Base-by-base conservation (phyloP, 768 basidiomycete species). In the Macrolepiota fuliginosa region DNA sequence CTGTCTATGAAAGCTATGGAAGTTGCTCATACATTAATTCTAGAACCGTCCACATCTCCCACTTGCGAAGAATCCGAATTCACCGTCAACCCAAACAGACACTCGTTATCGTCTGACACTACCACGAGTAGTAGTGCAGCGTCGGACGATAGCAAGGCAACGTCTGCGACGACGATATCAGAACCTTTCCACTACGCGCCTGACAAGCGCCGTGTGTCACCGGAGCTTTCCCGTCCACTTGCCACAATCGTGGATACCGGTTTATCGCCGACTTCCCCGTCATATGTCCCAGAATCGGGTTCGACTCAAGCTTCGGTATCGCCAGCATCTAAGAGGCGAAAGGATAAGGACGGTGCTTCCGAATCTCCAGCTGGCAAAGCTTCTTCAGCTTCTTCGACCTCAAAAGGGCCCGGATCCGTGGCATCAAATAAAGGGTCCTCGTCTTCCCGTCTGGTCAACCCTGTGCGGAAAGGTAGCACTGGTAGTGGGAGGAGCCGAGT, bases 61-160 rank as follows among this genome's bases (percentile, higher is more conserved):
- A 7, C 57, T 22, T 50, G 32, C 6, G 36, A 37, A 15, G 36
- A 39, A 10, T 15, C 49, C 17, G 35, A 58, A 24, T 25, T 35
- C 10, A 15, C 36, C 19, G 46, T 37, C 37, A 63, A 54, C 49
- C 49, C 47, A 10, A 65, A 66, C 46, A 63, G 66, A 13, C 65
- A 59, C 15, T 69, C 68, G 29, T 61, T 67, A 29, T 69, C 68
- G 32, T 65, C 64, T 13, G 57, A 58, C 37, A 39, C 37, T 9
- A 65, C 63, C 0, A 63, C 65, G 17, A 67, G 66, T 55, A 62
- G 60, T 42, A 61, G 49, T n/a, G 36, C 47, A 2, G 47, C 47
- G 10, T 58, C 57, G 11, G 49, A 58, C 25, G 49, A 37, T 22
- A 58, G 57, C 9, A 58, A 58, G 24, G 36, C 57, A 19, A 58